Base-by-base conservation (phyloP, 2,329 filamentous ascomycete species). In the Epichloe sp. region DNA sequence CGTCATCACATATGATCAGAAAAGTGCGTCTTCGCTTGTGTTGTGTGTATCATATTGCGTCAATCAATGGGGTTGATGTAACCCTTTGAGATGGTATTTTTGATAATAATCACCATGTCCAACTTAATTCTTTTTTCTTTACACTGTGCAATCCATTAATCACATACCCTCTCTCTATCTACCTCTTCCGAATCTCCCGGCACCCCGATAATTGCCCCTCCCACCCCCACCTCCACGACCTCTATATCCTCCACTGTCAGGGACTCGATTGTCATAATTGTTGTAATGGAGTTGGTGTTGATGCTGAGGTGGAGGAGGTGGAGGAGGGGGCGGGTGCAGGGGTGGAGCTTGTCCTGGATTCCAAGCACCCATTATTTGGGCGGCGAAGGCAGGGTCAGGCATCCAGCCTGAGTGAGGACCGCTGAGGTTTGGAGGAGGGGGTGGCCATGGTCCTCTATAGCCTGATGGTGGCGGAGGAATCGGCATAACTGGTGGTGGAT, bases 381-480 rank as follows among this genome's bases (percentile, higher is more conserved):
- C 54, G 44, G 58, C 54, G 53, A 63, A 58, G 23, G 56, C 53
- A 19, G 60, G 57, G 41, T 65, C 60, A 3, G 59, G 56, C 7
- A 58, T 61, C 65, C 64, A 67, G 45, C 50, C 56, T 49, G 26
- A 26, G 19, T 19, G 43, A 23, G 17, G 26, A 14, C n/a, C 26
- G 12, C 15, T 17, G 2, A n/a, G 43, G n/a, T n/a, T 21, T 7
- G 42, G 3, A n/a, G 4, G 11, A 44, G 41, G 63, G 64, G 62
- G 64, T 5, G 70, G 71, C 71, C 72, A 74, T 11, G 65, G 63
- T 2, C 70, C 71, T 47, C 65, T 63, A 48, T 68, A 72, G 5
- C 68, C 68, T 14, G 57, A 57, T 10, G 68, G 68, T 0, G 64
- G 68, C 5, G 66, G 69, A 4, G 67, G 67, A 1, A 50, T 47